Conservation (phyloP, 179 eudicot species). For the Actinidia chinensis region DNA sequence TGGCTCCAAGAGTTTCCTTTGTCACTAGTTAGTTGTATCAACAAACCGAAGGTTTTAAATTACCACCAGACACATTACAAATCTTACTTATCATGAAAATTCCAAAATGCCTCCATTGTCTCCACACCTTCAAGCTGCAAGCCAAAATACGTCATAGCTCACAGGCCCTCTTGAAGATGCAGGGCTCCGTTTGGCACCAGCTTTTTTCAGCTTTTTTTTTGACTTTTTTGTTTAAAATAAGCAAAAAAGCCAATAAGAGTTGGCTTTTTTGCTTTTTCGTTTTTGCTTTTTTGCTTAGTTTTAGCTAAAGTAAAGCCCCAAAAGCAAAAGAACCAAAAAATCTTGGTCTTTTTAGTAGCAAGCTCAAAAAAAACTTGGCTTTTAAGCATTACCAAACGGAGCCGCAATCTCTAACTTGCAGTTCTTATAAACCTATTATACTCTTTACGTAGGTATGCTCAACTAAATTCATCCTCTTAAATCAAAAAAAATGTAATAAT, state of each 20-base stretch:
- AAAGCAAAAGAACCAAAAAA: too few species aligned
- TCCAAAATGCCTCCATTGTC: not conserved
- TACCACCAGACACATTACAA: not conserved
- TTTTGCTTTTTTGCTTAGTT: too few species aligned
- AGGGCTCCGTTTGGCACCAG: too few species aligned
- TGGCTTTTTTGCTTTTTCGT: too few species aligned
- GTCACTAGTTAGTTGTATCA: not conserved
- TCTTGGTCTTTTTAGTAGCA: too few species aligned
- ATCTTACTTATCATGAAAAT: not conserved
- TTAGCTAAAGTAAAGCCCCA: too few species aligned
- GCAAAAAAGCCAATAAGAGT: too few species aligned
- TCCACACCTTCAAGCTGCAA: not conserved
- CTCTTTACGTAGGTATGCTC: not conserved
- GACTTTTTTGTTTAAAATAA: too few species aligned
- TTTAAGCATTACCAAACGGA: too few species aligned
- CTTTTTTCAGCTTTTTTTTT: too few species aligned
- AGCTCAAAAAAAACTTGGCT: too few species aligned
- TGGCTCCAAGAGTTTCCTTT: not conserved
- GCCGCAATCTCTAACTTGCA: not conserved
- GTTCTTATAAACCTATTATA: not conserved
- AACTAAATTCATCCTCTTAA: not conserved
- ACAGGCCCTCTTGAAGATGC: too few species aligned
- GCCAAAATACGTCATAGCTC: constrained; percentile 2
- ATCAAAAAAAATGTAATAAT: not conserved
- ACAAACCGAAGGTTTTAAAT: not conserved